Conservation (phyloP, 805 yeast genomes). For the Schwanniomyces vanrijiae region DNA sequence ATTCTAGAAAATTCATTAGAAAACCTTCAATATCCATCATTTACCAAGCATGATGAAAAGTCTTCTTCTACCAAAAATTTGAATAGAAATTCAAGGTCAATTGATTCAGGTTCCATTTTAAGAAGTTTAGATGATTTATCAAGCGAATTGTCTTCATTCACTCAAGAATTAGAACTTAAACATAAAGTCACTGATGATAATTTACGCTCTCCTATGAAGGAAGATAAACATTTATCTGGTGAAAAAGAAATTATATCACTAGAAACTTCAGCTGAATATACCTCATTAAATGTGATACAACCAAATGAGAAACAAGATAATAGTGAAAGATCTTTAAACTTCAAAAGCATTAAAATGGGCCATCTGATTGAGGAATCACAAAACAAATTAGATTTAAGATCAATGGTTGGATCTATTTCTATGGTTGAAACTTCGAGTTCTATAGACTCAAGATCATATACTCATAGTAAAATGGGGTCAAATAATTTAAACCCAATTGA, state of each 20-base stretch:
- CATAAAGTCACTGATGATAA: neutral
- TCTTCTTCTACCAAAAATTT: slow-evolving; percentile 1
- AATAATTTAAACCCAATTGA: neutral
- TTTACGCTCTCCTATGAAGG: neutral
- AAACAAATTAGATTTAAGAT: slow-evolving; percentile 15
- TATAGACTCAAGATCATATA: neutral
- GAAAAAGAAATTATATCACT: neutral
- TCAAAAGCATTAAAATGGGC: neutral
- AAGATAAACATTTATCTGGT: neutral
- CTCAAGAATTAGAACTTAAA: neutral
- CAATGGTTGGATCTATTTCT: slow-evolving; percentile 22
- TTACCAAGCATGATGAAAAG: neutral
- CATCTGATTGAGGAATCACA: neutral
- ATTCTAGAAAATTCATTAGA: neutral
- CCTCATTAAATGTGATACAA: neutral
- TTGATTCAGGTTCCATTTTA: slow-evolving; percentile 20
- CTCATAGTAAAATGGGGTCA: neutral
- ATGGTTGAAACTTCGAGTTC: slow-evolving; percentile 7
- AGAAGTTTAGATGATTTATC: slow-evolving; percentile 29
- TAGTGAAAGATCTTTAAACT: neutral
- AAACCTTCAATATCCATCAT: neutral
- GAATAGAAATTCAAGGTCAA: slow-evolving; percentile 20
- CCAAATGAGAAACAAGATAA: neutral
- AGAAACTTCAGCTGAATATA: neutral
- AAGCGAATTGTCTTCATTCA: slow-evolving; percentile 21